Evolutionary conservation across 306 rosid genomes (phyloP), one percentile per base, ranked within the genome.

Genomic region (Medicago arabica): DNA sequence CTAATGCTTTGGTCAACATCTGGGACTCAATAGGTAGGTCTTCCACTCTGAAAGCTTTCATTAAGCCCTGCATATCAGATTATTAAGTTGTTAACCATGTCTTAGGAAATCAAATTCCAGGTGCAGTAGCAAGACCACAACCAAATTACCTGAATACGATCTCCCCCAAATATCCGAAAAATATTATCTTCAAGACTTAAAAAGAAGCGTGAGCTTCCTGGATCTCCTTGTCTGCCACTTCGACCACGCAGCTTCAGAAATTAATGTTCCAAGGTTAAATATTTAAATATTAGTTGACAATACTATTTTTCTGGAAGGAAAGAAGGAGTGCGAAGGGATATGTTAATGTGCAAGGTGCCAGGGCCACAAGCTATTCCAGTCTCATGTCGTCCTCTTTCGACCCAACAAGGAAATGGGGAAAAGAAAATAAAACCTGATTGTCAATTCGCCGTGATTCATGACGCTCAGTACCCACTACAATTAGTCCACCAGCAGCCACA

Each of bases 1-100:
- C 97, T 50, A 95, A 88, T 85, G 98, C 97, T 88, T 92, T 95
- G 78, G 98, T 95, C 81, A 95, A 83, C 97, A 95, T 95, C 92
- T 87, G 87, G 74, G 98, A 95, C 77, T 95, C 98, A 31, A 95
- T 95, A 73, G 98, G 98, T 36, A 95, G 89, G 82, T 95, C 97
- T 81, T 95, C 98, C 67, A 95, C 97, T 90, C 97, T 90, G 69
- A 95, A 95, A 43, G 98, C 98, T 73, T 83, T 88, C 98, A 92
- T 95, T 75, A 95, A 84, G 86, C 97, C 98, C 98, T 95, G 71
- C 65, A 82, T 39, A 70, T 79, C 77, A 80, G 38, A 84, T 77
- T 46, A 75, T 44, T 58, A 23, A 58, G 64, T 12, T 58, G 25
- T 14, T 60, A 67, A 75, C 28, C 9, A 18, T 72, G 23, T 53